Percentiles rank a stretch among this genome's conserved stretches.
Conservation (phyloP, 2,329 filamentous ascomycete genomes). For the Colletotrichum shisoi region DNA sequence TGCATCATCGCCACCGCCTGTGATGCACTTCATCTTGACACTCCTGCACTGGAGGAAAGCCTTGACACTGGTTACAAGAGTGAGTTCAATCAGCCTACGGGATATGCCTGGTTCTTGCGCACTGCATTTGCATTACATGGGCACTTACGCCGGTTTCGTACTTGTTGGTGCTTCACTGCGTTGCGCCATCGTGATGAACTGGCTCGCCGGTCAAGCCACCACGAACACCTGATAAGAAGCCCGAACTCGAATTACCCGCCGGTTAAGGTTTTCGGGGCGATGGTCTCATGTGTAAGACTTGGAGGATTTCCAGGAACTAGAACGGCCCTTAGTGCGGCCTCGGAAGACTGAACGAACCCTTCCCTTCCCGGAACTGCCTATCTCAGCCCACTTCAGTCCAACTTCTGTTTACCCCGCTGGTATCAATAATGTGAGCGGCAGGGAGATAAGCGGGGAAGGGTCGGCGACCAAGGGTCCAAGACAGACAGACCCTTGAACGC, state of each 20-base stretch:
- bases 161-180: not conserved
- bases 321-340: not conserved
- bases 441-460: conserved; percentile 4
- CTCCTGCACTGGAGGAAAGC: conserved; percentile 51
- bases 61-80: conserved; percentile 29
- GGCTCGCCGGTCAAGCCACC: not conserved
- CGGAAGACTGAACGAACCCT: not conserved
- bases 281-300: too few species aligned
- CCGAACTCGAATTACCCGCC: not conserved
- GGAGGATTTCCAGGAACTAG: too few species aligned
- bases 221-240: not conserved
- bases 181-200: not conserved
- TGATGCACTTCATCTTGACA: conserved; percentile 52
- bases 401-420: conserved; percentile 5
- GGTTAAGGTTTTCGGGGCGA: too few species aligned
- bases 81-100: not conserved
- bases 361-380: conserved; percentile 5
- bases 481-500: not conserved
- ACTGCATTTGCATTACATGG: not conserved
- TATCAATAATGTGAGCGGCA: not conserved
- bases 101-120: not conserved
- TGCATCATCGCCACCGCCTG: conserved; percentile 39
- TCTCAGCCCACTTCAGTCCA: conserved; percentile 1
- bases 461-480: not conserved
- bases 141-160: conserved; percentile 13